phyloP scores from a whole-genome alignment of 2,329 filamentous ascomycete genomes.

The Myriosclerotinia duriaeana region DNA sequence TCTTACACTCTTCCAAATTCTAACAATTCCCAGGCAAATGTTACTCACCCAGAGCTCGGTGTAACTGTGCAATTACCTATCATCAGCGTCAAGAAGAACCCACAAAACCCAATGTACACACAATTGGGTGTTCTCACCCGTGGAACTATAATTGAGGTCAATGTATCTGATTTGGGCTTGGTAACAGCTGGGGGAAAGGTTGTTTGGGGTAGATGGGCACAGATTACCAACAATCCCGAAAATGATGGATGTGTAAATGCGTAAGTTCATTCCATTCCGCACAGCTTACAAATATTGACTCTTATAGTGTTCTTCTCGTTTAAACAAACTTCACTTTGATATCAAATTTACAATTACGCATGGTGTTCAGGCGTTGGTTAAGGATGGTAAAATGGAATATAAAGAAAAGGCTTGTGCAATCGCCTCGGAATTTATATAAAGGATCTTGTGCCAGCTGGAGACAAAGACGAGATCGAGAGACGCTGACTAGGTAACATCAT shows the following conservation, averaged over 20 bases:
- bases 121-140: conserved; percentile 88
- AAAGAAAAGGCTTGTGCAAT: conserved; percentile 6
- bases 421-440: not conserved
- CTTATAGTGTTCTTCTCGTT: conserved; percentile 33
- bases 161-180: conserved; percentile 86
- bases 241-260: conserved; percentile 34
- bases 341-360: conserved; percentile 20
- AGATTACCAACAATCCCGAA: conserved; percentile 51
- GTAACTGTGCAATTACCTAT: conserved; percentile 88
- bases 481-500: conserved; percentile 6
- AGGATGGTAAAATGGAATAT: conserved; percentile 18
- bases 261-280: conserved; percentile 24
- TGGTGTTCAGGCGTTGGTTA: conserved; percentile 26
- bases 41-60: conserved; percentile 71
- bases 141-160: conserved; percentile 84
- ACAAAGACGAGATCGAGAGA: not conserved
- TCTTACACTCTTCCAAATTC: not conserved
- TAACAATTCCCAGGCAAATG: conserved; percentile 49
- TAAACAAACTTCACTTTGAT: conserved; percentile 21
- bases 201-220: conserved; percentile 84
- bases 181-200: conserved; percentile 91
- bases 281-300: not conserved
- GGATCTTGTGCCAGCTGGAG: conserved; percentile 3
- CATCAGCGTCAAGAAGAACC: conserved; percentile 74
- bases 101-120: conserved; percentile 86